Evolutionary conservation across 1,284 basidiomycete species (phyloP).

Genomic region (Gymnopus androsaceus): DNA sequence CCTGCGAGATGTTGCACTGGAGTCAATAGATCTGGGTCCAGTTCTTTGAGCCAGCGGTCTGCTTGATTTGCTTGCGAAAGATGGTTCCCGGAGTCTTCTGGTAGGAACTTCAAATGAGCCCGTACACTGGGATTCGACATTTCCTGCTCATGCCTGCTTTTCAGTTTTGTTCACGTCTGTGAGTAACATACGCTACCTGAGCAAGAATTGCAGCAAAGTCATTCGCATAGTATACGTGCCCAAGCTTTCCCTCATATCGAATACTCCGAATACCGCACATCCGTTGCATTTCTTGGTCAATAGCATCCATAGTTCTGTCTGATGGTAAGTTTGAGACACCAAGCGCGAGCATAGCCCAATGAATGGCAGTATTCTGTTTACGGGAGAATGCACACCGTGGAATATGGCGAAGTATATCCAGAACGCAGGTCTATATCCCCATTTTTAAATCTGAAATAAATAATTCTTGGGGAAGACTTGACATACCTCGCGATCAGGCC

Average conservation of each 20-base stretch:
- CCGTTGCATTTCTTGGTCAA: slow-evolving; percentile 30
- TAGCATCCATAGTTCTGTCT: slow-evolving; percentile 25
- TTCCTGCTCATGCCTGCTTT: too few relatives aligned
- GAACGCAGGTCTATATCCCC: slow-evolving; percentile 36
- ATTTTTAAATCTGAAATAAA: not conserved
- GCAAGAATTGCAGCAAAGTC: slow-evolving; percentile 31
- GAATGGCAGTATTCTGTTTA: slow-evolving; percentile 31
- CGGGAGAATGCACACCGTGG: slow-evolving; percentile 36
- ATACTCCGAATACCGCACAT: slow-evolving; percentile 34
- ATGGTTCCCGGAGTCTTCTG: slow-evolving; percentile 10
- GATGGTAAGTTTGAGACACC: slow-evolving; percentile 33
- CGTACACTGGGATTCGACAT: slow-evolving; percentile 24
- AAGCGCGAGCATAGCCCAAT: slow-evolving; percentile 31
- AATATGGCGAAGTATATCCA: slow-evolving; percentile 37
- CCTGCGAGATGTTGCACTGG: slow-evolving; percentile 9
- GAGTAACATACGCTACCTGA: slow-evolving; percentile 25
- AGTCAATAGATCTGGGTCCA: slow-evolving; percentile 9
- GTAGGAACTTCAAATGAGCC: slow-evolving; percentile 14
- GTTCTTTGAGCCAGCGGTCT: slow-evolving; percentile 12
- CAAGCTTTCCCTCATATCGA: slow-evolving; percentile 32
- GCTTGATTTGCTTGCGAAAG: slow-evolving; percentile 16
- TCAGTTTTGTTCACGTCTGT: too few relatives aligned
- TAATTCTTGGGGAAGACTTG: not conserved
- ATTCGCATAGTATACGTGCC: slow-evolving; percentile 36
- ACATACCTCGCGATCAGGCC: not conserved